phyloP scores from a whole-genome alignment of 148 eudicot species.

The Vaccinium darrowii region DNA sequence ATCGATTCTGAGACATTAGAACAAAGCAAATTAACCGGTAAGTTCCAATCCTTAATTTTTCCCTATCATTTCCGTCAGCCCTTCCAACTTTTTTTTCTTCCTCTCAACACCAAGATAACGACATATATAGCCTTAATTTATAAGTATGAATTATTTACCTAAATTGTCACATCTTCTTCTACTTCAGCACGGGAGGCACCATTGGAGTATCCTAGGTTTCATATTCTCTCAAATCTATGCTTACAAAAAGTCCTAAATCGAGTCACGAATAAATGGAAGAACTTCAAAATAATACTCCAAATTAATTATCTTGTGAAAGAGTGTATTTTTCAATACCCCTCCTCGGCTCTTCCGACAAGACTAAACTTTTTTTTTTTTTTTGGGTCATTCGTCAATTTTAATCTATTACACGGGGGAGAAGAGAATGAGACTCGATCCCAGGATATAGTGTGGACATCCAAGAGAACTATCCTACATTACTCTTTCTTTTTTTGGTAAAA shows the following conservation, averaged over 20 bases:
- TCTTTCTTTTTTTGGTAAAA: too few relatives aligned
- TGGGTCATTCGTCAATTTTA: too few relatives aligned
- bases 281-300: not conserved
- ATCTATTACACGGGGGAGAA: too few relatives aligned
- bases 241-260: not conserved
- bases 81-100: not conserved
- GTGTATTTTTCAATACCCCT: too few relatives aligned
- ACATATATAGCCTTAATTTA: not conserved
- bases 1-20: too few relatives aligned
- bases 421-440: too few relatives aligned
- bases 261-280: not conserved
- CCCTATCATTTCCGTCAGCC: not conserved
- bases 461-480: too few relatives aligned
- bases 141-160: not conserved
- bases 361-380: too few relatives aligned
- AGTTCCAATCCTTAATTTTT: too few relatives aligned
- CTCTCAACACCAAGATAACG: not conserved
- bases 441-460: too few relatives aligned
- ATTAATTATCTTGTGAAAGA: not conserved
- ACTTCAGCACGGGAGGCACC: not conserved
- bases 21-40: too few relatives aligned
- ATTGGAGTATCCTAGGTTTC: not conserved
- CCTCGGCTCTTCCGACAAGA: too few relatives aligned
- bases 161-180: not conserved
- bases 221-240: not conserved